These are phyloP conservation scores for Sphaerobolus stellatus DNA, from an alignment of 1,284 basidiomycete genomes.

Conservation along the genomic window DNA sequence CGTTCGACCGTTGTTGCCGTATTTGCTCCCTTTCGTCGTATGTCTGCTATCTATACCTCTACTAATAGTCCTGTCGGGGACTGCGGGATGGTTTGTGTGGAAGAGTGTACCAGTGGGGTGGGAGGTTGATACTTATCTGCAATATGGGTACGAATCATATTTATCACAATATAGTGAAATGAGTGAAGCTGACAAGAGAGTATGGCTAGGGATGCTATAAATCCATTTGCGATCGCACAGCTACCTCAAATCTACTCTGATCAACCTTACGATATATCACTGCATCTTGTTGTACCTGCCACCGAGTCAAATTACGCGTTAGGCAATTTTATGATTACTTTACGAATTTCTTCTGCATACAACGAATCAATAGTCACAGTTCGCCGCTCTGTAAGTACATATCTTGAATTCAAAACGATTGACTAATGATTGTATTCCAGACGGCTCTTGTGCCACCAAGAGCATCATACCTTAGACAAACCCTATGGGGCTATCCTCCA, in stretches of 20 bases:
- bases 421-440: constrained; percentile 28
- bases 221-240: constrained; percentile 57
- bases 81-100: constrained; percentile 72
- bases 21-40: constrained; percentile 51
- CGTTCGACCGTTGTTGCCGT: not conserved
- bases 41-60: constrained; percentile 62
- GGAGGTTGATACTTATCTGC: constrained; percentile 63
- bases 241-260: constrained; percentile 51
- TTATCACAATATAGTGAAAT: not conserved
- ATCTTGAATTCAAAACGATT: not conserved
- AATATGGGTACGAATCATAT: constrained; percentile 63
- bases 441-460: constrained; percentile 56
- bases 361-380: constrained; percentile 60
- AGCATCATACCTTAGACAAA: constrained; percentile 32
- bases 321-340: constrained; percentile 76
- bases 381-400: constrained; percentile 61
- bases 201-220: constrained; percentile 51
- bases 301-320: constrained; percentile 66
- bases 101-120: constrained; percentile 63
- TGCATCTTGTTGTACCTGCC: constrained; percentile 64
- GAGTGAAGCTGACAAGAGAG: not conserved
- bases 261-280: constrained; percentile 69
- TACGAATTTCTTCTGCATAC: constrained; percentile 53
- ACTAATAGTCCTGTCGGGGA: constrained; percentile 54
- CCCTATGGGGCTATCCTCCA: constrained; percentile 39